These are phyloP conservation scores for Citrus unshiu DNA, from an alignment of 345 rosid species.

Conservation along the genomic window DNA sequence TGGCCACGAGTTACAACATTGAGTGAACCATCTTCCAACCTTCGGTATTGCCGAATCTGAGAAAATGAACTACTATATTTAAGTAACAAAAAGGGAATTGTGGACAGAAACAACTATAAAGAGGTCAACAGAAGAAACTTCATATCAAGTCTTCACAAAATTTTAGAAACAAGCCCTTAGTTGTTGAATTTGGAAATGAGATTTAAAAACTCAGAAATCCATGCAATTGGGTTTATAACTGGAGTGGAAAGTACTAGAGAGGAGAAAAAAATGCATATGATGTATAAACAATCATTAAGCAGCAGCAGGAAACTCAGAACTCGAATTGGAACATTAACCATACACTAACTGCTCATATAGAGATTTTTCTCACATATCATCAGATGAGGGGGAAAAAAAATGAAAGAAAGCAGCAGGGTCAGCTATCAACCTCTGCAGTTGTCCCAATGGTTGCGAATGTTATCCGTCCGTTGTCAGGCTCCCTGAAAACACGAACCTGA, in stretches of 20 bases:
- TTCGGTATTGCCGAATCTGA: constrained; percentile 85
- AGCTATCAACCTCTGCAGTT: constrained; percentile 76
- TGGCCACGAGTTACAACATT: constrained; percentile 92
- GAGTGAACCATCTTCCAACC: constrained; percentile 78
- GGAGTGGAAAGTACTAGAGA: not conserved
- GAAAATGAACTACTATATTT: not conserved
- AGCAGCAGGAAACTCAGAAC: not conserved
- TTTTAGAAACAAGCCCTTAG: not conserved
- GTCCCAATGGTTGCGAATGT: constrained; percentile 75
- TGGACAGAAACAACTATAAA: not conserved
- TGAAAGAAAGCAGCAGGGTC: not conserved
- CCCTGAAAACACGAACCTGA: constrained; percentile 63
- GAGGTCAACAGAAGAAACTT: not conserved
- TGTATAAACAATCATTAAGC: not conserved
- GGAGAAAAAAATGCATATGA: not conserved
- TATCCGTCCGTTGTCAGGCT: constrained; percentile 29
- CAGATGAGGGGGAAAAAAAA: not conserved
- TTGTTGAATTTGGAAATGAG: not conserved
- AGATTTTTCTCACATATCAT: not conserved
- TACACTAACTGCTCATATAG: not conserved
- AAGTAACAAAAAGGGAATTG: not conserved
- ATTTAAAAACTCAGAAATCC: not conserved
- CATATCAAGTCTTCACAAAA: not conserved
- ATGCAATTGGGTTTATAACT: not conserved
- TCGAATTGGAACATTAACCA: not conserved